Evolutionary conservation across 1,284 basidiomycete genomes (phyloP), one percentile per base, ranked within the genome.

Genomic region (Dichomitus squalens): DNA sequence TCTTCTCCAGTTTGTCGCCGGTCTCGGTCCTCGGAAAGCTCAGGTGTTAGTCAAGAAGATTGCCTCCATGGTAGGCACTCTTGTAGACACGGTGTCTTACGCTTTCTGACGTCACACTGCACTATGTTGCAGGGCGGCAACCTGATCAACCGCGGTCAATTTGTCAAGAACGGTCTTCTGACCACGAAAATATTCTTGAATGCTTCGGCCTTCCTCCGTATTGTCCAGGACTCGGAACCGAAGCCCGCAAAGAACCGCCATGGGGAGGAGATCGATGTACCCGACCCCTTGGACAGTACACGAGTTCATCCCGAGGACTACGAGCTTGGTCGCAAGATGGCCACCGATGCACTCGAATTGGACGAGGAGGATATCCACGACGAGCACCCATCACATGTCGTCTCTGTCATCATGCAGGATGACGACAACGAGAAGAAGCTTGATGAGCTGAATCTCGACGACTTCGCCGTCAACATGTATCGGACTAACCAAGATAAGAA

Each of bases 291-390:
- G 44, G 97, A 99, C 72, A 88, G 90, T 68, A 99, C 96, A 21
- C 91, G 97, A 14, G 95, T 99, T 60, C 97, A 99, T 72, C 95
- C 95, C 0, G 95, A 98, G 73, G 96, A 99, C 75, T 99, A 99
- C 72, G 95, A 98, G 68, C 84, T 98, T 53, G 96, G 97, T 1
- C 88, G 95, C 44, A 98, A 99, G 79, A 98, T 99, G 95, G 96
- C 97, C 34, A 93, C 94, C 11, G 96, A 98, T 73, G 95, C 96
- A 7, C 83, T 98, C 23, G 96, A 98, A 68, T 84, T 95, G 33
- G 96, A 98, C 66, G 94, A 96, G 68, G 96, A 98, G 71, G 96
- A 98, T 73, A 82, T 93, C 29, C 90, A 92, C 59, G 93, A 93
- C 65, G 88, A 93, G 65, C 92, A 95, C 70, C 91, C 93, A 35